Evolutionary conservation across 2,329 filamentous ascomycete genomes (phyloP), one percentile per base, ranked within the genome.

Genomic region (Colletotrichum tabaci): DNA sequence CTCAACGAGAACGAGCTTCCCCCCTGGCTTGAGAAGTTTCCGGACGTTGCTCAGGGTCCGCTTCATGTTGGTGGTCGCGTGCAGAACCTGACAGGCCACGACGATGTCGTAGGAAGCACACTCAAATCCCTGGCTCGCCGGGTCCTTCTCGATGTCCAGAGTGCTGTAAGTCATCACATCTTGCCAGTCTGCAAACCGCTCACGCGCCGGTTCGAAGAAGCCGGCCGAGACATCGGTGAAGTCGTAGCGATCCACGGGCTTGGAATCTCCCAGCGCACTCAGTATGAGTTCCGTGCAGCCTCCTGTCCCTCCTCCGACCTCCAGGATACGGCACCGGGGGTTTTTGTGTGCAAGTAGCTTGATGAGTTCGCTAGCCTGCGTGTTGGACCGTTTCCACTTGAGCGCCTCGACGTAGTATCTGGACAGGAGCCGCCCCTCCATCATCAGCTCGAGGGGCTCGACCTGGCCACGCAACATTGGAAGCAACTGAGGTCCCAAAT

Each of bases 201-300:
- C 68, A 16, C 74, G 67, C 0, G 80, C 80, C 6, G 76, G 68
- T 42, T 76, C 74, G 56, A 84, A 82, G 76, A 82, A 82, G 3
- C 73, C 77, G 2, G 77, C 71, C 0, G 82, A 82, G 23, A 83
- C 80, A 61, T 85, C 82, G 0, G 82, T 83, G 71, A 78, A 84
- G 2, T 76, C 79, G 65, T 83, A 53, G 0, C 66, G 49, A 4
- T 61, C 56, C 12, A 55, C 56, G 7, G 38, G 56, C 42, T 46
- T 46, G 35, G 35, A 26, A 4, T 46, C 56, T 15, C 23, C 35
- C 21, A 75, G 68, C 13, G 74, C 70, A 23, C 73, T 55, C 10
- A 81, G 38, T 53, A 79, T 62, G 1, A 68, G 55, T 12, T 65
- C 60, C 1, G 80, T 82, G 13, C 78, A 75, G 13, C 76, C 75